Evolutionary conservation across 192 early-diverging fungal genomes (phyloP), one percentile per base, ranked within the genome.

Genomic region (Coemansia asiatica): DNA sequence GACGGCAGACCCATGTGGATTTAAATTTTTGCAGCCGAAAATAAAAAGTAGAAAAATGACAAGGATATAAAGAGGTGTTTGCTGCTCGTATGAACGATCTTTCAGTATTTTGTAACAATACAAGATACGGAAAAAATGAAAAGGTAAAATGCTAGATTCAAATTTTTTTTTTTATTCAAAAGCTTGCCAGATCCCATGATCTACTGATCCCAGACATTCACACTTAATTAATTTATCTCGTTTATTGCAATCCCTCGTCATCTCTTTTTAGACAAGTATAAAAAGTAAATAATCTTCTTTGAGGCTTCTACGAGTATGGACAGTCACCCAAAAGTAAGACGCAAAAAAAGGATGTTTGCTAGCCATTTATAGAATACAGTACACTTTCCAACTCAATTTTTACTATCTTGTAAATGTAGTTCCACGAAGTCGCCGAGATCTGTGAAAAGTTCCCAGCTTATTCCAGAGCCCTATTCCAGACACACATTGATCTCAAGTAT

Each of bases 1-100:
- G 92, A 93, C 81, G 90, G 86, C 60, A 98, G 81, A 9, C 87
- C 88, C 90, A 28, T 44, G 40, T 3, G 15, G 15, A 12, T 44
- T 36, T 4, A 7, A 4, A 7, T 36, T 36, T 36, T 36, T 36
- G 35, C 35, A 7, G 10, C 35, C 5, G 18, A 8, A 51, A 51
- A 58, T 6, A 25, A 27, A 28, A 60, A 2, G 6, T 12, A 38
- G 27, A 44, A 48, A 47, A 29, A 22, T 3, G 59, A 58, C 5
- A n/a, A n/a, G n/a, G n/a, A n/a, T n/a, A n/a, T n/a, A n/a, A n/a
- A n/a, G n/a, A n/a, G n/a, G n/a, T n/a, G n/a, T n/a, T n/a, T n/a
- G n/a, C n/a, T n/a, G n/a, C n/a, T n/a, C n/a, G n/a, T n/a, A n/a
- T n/a, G n/a, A n/a, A n/a, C n/a, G n/a, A n/a, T n/a, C n/a, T n/a